Conservation (phyloP, 345 rosid genomes). For the Psidium friedrichsthalianum region DNA sequence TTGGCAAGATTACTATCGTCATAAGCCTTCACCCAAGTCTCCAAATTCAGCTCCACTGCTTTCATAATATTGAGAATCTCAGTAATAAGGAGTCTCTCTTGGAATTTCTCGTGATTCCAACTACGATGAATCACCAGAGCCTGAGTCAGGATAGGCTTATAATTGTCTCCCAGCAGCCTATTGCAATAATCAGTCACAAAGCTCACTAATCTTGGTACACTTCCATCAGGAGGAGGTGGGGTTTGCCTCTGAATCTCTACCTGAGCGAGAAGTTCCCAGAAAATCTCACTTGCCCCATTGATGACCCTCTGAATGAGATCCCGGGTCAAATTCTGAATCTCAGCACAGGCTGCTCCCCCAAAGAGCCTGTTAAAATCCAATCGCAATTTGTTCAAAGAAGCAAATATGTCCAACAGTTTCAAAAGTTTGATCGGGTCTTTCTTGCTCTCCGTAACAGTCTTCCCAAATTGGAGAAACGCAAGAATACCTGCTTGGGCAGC, state of each 20-base stretch:
- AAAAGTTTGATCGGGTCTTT: constrained; percentile 92
- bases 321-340: constrained; percentile 89
- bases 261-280: constrained; percentile 90
- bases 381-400: constrained; percentile 77
- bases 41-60: constrained; percentile 68
- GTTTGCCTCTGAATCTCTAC: constrained; percentile 79
- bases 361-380: constrained; percentile 90
- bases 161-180: constrained; percentile 70
- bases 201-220: constrained; percentile 70
- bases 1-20: constrained; percentile 42
- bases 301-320: constrained; percentile 87
- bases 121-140: constrained; percentile 79
- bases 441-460: constrained; percentile 84
- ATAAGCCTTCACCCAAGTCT: constrained; percentile 73
- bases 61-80: constrained; percentile 64
- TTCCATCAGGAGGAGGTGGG: constrained; percentile 79
- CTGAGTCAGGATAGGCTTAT: constrained; percentile 70
- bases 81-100: constrained; percentile 57
- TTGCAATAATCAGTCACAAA: constrained; percentile 85
- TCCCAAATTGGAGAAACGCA: constrained; percentile 91
- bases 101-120: constrained; percentile 91
- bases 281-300: constrained; percentile 84
- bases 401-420: constrained; percentile 80
- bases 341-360: constrained; percentile 89
- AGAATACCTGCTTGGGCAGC: constrained; percentile 96